Conservation (phyloP, 2,329 filamentous ascomycete species). For the Lachnellula cervina region DNA sequence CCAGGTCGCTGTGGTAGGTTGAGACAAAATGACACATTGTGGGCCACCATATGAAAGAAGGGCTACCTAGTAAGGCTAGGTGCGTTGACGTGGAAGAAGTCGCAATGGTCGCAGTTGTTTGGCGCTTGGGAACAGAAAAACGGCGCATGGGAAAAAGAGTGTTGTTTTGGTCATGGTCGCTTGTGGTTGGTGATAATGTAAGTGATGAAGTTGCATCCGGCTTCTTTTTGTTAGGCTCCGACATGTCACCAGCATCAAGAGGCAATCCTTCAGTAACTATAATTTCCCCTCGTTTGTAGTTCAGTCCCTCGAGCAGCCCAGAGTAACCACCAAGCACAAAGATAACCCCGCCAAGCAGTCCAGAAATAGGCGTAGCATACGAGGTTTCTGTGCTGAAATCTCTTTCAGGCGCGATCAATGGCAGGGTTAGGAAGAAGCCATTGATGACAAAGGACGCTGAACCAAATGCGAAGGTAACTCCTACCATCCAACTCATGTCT, state of each 20-base stretch:
- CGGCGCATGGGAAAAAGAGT: neutral
- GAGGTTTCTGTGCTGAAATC: conserved; percentile 9
- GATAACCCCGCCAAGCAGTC: conserved; percentile 14
- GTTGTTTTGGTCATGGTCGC: neutral
- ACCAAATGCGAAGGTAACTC: conserved; percentile 16
- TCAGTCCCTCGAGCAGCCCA: conserved; percentile 19
- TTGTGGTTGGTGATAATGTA: neutral
- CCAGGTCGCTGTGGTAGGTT: conserved; percentile 9
- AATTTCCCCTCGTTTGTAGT: conserved; percentile 13
- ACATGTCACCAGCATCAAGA: conserved; percentile 4
- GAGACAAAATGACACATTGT: conserved; percentile 9
- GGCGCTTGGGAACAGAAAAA: neutral
- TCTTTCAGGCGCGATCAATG: conserved; percentile 13
- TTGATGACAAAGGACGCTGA: conserved; percentile 21
- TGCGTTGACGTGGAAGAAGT: neutral
- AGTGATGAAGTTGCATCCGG: conserved; percentile 1
- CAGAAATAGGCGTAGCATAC: conserved; percentile 15
- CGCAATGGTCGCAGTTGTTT: neutral
- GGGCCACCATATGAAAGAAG: conserved; percentile 16
- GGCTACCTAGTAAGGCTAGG: conserved; percentile 13
- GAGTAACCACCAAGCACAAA: conserved; percentile 18
- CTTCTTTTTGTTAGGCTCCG: neutral
- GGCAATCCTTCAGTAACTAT: conserved; percentile 9
- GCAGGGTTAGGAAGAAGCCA: conserved; percentile 20
- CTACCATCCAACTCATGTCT: conserved; percentile 19